phyloP scores from a whole-genome alignment of 257 asterid species.

The Anisodus acutangulus region DNA sequence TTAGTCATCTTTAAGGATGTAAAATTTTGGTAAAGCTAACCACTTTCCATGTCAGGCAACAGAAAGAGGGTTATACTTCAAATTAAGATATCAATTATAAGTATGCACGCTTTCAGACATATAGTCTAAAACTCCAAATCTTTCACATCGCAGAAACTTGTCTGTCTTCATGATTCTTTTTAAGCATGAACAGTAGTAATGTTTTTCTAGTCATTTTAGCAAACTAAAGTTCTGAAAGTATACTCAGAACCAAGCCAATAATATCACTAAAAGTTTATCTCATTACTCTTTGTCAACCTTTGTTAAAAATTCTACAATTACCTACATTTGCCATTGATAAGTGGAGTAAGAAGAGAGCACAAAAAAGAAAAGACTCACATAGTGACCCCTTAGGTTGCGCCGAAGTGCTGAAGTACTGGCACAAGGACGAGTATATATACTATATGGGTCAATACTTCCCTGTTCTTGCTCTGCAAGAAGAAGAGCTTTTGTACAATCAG shows the following conservation, averaged over 20 bases:
- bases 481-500: slow-evolving; percentile 63
- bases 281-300: neutral
- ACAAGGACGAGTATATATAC: slow-evolving; percentile 88
- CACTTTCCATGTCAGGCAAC: neutral
- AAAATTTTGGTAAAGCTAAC: neutral
- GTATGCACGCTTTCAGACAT: neutral
- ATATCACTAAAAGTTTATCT: neutral
- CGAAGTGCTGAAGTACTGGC: slow-evolving; percentile 55
- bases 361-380: slow-evolving; percentile 56
- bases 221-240: neutral
- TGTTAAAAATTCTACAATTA: neutral
- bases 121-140: neutral
- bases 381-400: slow-evolving; percentile 73
- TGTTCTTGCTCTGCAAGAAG: slow-evolving; percentile 61
- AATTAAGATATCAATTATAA: neutral
- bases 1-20: neutral
- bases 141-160: neutral
- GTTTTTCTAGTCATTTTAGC: neutral
- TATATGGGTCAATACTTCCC: slow-evolving; percentile 87
- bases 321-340: neutral
- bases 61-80: neutral
- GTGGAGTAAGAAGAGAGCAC: neutral
- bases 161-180: neutral
- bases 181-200: neutral
- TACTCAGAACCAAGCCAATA: too few relatives aligned